phyloP scores from a whole-genome alignment of 2,329 filamentous ascomycete species.

The Neonectria faginata region DNA sequence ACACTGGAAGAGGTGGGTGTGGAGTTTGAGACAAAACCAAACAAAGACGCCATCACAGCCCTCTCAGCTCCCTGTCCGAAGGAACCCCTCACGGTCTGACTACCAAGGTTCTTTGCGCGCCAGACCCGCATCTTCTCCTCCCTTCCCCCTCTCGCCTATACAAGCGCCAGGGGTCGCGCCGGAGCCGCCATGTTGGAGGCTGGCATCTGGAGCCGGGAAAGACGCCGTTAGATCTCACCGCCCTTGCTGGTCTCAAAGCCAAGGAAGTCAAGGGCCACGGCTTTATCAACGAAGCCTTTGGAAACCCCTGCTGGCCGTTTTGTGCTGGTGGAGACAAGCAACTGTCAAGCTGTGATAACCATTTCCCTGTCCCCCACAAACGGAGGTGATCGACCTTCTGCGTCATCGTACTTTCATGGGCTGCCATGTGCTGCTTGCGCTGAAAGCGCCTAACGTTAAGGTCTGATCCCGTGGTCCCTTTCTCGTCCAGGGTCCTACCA shows the following conservation, averaged over 20 bases:
- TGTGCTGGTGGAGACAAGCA: not conserved
- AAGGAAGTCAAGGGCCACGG: not conserved
- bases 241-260: slow-evolving; percentile 11
- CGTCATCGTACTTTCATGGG: slow-evolving; percentile 10
- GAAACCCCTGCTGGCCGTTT: slow-evolving; percentile 6
- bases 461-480: slow-evolving; percentile 15
- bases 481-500: slow-evolving; percentile 14
- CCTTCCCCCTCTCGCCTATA: not conserved
- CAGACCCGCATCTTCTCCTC: not conserved
- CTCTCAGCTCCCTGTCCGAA: not conserved
- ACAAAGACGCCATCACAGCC: not conserved
- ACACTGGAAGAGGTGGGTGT: not conserved
- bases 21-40: not conserved
- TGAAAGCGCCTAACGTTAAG: slow-evolving; percentile 5
- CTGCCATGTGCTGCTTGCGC: slow-evolving; percentile 9
- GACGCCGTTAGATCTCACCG: slow-evolving; percentile 10
- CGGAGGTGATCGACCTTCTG: not conserved
- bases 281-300: slow-evolving; percentile 4
- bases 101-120: not conserved
- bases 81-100: not conserved
- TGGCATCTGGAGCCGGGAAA: slow-evolving; percentile 3
- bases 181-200: not conserved
- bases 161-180: slow-evolving; percentile 7
- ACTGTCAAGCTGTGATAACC: not conserved
- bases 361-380: slow-evolving; percentile 1